Evolutionary conservation across 2,329 filamentous ascomycete genomes (phyloP).

Genomic region (Juglanconis sp.): DNA sequence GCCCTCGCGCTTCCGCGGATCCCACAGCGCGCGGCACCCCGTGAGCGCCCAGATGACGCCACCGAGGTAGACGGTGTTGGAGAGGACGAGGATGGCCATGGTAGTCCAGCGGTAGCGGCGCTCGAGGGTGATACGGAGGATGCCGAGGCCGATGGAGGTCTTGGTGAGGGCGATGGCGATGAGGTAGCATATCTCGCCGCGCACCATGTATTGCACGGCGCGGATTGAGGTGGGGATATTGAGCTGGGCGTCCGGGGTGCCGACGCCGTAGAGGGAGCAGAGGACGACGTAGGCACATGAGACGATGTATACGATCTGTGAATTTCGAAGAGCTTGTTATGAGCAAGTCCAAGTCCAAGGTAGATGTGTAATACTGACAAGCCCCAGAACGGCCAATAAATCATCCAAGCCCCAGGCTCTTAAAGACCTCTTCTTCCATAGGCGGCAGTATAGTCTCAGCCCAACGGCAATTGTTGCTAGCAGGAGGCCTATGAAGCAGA

Average conservation of each 20-base stretch:
- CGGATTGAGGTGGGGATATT: background rate
- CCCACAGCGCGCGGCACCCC: background rate
- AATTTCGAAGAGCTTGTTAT: too few species aligned
- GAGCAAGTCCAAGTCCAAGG: too few species aligned
- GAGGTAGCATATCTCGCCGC: background rate
- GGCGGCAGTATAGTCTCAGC: background rate
- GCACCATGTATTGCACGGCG: background rate
- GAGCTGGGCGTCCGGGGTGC: background rate
- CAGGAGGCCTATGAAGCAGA: background rate
- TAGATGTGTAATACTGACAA: background rate
- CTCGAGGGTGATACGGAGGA: background rate
- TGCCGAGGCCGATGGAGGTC: background rate
- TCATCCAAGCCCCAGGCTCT: background rate
- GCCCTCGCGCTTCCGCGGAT: background rate
- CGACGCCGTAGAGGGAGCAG: background rate
- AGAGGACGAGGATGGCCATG: background rate
- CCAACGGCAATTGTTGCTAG: background rate
- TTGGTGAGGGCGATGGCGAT: background rate
- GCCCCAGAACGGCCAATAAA: background rate
- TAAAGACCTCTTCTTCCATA: background rate
- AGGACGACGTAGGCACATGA: background rate
- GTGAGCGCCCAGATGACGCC: background rate
- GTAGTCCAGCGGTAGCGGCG: background rate
- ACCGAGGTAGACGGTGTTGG: background rate
- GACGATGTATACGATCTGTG: background rate